Base-by-base conservation (phyloP, 768 basidiomycete genomes). In the Obba rivulosa region DNA sequence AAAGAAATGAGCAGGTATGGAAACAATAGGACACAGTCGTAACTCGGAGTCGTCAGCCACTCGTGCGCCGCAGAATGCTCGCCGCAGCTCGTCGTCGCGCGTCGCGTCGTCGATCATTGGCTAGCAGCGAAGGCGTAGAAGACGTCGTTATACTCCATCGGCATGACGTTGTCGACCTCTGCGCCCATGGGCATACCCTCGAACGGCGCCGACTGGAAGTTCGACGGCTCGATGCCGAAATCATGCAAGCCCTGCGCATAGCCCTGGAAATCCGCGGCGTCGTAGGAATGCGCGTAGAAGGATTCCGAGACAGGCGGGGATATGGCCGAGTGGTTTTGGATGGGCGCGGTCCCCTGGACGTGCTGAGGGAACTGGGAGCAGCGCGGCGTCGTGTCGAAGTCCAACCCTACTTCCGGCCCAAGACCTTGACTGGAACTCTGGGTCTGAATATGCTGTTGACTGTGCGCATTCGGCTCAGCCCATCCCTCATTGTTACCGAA, bases 221-320 rank as follows among this genome's bases (percentile, higher is more conserved):
- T 25, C 14, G 46, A 34, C 1, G 57, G 49, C 36, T 58, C 50
- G 43, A 63, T 60, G n/a, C 55, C 53, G 37, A 50, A 50, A 18
- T 52, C 57, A 35, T 54, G 51, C 24, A 63, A 53, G 5, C 56
- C 62, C 24, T 49, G 28, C 18, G 44, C 49, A 54, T 63, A 63
- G 18, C 57, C 38, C 45, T 60, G 53, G 35, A 59, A 50, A 43
- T 59, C 60, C 43, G 49, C 41, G 24, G 35, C 20, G 39, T 52
- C 47, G 53, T 43, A 49, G n/a, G n/a, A n/a, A n/a, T n/a, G n/a
- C n/a, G n/a, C n/a, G n/a, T n/a, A n/a, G n/a, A n/a, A n/a, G n/a
- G n/a, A n/a, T n/a, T n/a, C n/a, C 13, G 21, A 9, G 8, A 38
- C 23, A 10, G 45, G 37, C 3, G 23, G 34, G 18, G 35, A 28